Percentiles rank a stretch among this genome's conserved stretches.
Conservation (phyloP, 257 asterid species). For the Ligustrum vulgare region DNA sequence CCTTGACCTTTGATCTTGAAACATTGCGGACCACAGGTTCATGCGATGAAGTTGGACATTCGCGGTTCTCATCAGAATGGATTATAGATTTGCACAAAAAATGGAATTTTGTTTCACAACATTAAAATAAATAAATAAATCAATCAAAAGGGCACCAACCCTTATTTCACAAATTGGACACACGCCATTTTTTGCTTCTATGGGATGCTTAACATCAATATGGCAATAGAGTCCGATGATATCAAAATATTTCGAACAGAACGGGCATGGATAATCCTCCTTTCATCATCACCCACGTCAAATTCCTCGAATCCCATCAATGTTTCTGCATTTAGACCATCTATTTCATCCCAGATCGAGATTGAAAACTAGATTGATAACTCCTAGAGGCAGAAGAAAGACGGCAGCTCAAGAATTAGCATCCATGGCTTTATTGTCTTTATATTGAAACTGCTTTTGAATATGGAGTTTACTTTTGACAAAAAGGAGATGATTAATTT, state of each 20-base stretch:
- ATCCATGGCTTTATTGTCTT: conserved; percentile 58
- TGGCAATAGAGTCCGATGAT: conserved; percentile 75
- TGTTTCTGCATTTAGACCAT: conserved; percentile 59
- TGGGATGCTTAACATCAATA: conserved; percentile 73
- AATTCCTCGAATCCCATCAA: conserved; percentile 73
- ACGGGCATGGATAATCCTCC: conserved; percentile 74
- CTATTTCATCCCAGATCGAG: conserved; percentile 79
- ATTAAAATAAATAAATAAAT: too few relatives aligned
- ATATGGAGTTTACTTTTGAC: conserved; percentile 27
- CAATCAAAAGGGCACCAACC: too few relatives aligned
- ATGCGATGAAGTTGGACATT: too few relatives aligned
- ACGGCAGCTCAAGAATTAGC: conserved; percentile 87
- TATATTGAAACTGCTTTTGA: conserved; percentile 18
- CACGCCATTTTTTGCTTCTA: conserved; percentile 74
- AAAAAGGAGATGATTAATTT: conserved; percentile 30
- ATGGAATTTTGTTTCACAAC: too few relatives aligned
- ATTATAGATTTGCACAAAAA: too few relatives aligned
- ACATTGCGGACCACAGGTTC: too few relatives aligned
- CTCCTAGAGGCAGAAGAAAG: conserved; percentile 72
- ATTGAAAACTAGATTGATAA: conserved; percentile 72
- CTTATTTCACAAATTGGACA: background rate
- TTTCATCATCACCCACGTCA: conserved; percentile 55
- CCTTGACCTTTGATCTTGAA: too few relatives aligned
- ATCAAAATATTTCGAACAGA: conserved; percentile 66
- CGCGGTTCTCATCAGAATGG: too few relatives aligned